Conservation (phyloP, 208 protist genomes). For the Wallacemonas sp. region DNA sequence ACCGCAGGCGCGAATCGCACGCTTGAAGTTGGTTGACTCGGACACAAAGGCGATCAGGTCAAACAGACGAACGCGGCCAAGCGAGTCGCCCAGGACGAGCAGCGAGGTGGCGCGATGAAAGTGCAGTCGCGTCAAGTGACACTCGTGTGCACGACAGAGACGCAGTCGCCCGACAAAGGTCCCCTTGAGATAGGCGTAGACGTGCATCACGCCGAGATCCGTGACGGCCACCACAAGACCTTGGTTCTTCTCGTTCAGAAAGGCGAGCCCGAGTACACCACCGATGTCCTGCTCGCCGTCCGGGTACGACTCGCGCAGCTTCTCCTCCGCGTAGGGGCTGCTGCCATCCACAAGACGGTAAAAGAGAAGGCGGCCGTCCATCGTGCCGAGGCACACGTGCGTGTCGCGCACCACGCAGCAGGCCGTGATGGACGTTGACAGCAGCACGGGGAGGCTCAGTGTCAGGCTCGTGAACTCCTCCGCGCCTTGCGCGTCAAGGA, state of each 20-base stretch:
- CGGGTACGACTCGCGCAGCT: slow-evolving; percentile 33
- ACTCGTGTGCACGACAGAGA: slow-evolving; percentile 40
- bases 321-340: slow-evolving; percentile 52
- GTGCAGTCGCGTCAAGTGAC: slow-evolving; percentile 25
- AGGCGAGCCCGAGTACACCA: slow-evolving; percentile 64
- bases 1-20: slow-evolving; percentile 9
- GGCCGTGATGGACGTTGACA: slow-evolving; percentile 65
- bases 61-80: slow-evolving; percentile 48
- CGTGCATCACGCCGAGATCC: slow-evolving; percentile 65
- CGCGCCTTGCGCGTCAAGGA: slow-evolving; percentile 54
- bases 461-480: slow-evolving; percentile 61
- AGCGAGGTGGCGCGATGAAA: slow-evolving; percentile 1
- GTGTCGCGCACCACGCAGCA: slow-evolving; percentile 83
- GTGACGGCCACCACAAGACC: slow-evolving; percentile 69
- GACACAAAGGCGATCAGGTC: slow-evolving; percentile 40
- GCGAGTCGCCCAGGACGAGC: slow-evolving; percentile 41
- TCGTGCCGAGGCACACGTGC: slow-evolving; percentile 78
- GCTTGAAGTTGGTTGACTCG: slow-evolving; percentile 28
- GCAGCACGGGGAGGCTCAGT: slow-evolving; percentile 43
- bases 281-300: slow-evolving; percentile 43
- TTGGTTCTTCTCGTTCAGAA: slow-evolving; percentile 72
- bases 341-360: slow-evolving; percentile 70
- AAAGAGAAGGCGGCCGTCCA: slow-evolving; percentile 72
- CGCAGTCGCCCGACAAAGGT: slow-evolving; percentile 42
- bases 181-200: slow-evolving; percentile 70